Conservation (phyloP, 768 basidiomycete species). For the Boletus coccyginus region DNA sequence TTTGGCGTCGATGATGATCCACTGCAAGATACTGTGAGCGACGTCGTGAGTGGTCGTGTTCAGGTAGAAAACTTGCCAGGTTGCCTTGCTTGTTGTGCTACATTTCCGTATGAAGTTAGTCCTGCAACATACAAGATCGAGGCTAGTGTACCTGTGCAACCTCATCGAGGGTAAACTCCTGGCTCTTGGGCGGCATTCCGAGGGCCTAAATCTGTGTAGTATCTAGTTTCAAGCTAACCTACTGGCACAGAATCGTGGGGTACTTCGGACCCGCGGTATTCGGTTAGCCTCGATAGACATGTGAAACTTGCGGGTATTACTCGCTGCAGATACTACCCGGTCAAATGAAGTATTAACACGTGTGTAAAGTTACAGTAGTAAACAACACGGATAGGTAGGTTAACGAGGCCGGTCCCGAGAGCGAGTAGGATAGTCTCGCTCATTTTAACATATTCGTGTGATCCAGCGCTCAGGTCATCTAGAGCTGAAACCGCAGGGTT, state of each 20-base stretch:
- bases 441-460: background rate
- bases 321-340: background rate
- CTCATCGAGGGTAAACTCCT: conserved; percentile 53
- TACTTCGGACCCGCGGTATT: too few species aligned
- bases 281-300: background rate
- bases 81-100: conserved; percentile 89
- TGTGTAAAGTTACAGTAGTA: background rate
- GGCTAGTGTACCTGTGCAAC: conserved; percentile 55
- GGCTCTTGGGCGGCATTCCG: conserved; percentile 23
- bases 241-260: background rate
- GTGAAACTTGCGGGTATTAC: background rate
- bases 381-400: background rate
- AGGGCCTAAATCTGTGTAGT: background rate
- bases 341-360: background rate
- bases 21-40: conserved; percentile 40
- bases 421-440: background rate
- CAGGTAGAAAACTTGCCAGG: conserved; percentile 46
- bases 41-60: background rate
- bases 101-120: background rate
- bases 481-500: conserved; percentile 14
- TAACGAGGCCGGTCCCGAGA: background rate
- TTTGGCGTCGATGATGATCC: conserved; percentile 79
- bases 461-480: background rate
- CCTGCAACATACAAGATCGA: background rate
- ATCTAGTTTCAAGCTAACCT: background rate